Percentiles rank a stretch among this genome's conserved stretches.
Conservation (phyloP, 192 early-diverging fungal genomes). For the Entomortierella lignicola region DNA sequence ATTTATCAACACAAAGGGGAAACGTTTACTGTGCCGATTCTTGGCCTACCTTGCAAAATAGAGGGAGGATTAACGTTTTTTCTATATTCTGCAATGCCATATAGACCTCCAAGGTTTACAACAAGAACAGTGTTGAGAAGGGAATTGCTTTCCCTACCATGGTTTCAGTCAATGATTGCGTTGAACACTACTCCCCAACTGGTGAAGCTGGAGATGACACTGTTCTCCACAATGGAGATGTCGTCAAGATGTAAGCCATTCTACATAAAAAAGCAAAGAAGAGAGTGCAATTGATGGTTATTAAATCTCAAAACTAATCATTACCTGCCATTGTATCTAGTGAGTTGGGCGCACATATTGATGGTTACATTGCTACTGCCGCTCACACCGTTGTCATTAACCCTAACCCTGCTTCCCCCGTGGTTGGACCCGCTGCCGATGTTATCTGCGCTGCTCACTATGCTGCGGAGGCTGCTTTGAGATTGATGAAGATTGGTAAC, state of each 20-base stretch:
- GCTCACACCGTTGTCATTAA: constrained; percentile 87
- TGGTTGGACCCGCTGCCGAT: constrained; percentile 78
- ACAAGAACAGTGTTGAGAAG: constrained; percentile 69
- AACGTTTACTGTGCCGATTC: neutral
- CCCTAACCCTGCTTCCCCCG: constrained; percentile 65
- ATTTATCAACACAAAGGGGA: no score
- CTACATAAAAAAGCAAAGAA: neutral
- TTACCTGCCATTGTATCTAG: constrained; percentile 38
- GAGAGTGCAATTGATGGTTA: neutral
- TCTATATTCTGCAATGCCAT: neutral
- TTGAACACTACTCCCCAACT: constrained; percentile 83
- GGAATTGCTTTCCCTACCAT: constrained; percentile 90
- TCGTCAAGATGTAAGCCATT: constrained; percentile 85
- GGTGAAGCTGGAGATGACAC: constrained; percentile 66
- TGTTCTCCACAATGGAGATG: constrained; percentile 77
- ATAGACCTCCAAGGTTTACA: constrained; percentile 69
- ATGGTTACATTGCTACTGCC: constrained; percentile 88
- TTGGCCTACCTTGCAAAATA: neutral
- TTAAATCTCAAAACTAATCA: no score
- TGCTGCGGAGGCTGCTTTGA: constrained; percentile 83
- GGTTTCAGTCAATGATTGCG: constrained; percentile 81
- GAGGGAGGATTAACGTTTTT: no score
- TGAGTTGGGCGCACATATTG: constrained; percentile 91
- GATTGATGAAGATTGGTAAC: constrained; percentile 83
- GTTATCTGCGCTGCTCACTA: constrained; percentile 85